phyloP scores from a whole-genome alignment of 345 rosid genomes.

The Euphorbia peplus region DNA sequence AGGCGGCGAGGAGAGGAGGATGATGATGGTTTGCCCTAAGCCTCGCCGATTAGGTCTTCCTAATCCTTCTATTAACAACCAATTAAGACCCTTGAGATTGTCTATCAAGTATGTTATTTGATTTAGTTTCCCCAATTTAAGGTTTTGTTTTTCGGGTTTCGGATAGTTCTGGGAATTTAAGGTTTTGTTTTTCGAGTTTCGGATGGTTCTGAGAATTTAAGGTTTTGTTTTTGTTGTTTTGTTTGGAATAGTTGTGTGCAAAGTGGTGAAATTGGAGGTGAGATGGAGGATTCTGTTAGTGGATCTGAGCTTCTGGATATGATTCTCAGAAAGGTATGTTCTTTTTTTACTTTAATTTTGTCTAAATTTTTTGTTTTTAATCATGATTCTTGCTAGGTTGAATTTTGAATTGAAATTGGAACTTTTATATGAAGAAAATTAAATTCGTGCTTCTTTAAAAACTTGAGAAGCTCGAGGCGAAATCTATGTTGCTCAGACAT shows the following conservation, averaged over 20 bases:
- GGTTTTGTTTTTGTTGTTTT: neutral
- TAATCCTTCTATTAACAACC: conserved; percentile 30
- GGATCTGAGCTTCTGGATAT: conserved; percentile 69
- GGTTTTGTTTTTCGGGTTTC: neutral
- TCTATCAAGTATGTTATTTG: conserved; percentile 22
- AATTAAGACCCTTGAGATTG: conserved; percentile 27
- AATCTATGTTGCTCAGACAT: too few species aligned
- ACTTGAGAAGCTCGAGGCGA: too few species aligned
- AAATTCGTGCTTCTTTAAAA: too few species aligned
- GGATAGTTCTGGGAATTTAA: too few species aligned
- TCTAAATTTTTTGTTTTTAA: too few species aligned
- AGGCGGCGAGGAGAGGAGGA: conserved; percentile 34
- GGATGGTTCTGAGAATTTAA: too few species aligned
- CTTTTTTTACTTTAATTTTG: neutral
- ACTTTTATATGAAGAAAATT: too few species aligned
- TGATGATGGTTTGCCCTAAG: conserved; percentile 49
- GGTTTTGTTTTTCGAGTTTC: too few species aligned
- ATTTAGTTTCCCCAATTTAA: too few species aligned
- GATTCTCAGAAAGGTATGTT: conserved; percentile 48
- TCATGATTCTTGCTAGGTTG: too few species aligned
- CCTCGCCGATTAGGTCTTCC: conserved; percentile 46
- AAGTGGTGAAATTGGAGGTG: conserved; percentile 9
- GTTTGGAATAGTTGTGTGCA: neutral
- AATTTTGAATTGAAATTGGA: too few species aligned
- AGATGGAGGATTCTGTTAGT: conserved; percentile 47